Percentiles rank a stretch among this genome's conserved stretches.
phyloP scores from a whole-genome alignment of 140 eudicot species.

The Anethum foeniculum region DNA sequence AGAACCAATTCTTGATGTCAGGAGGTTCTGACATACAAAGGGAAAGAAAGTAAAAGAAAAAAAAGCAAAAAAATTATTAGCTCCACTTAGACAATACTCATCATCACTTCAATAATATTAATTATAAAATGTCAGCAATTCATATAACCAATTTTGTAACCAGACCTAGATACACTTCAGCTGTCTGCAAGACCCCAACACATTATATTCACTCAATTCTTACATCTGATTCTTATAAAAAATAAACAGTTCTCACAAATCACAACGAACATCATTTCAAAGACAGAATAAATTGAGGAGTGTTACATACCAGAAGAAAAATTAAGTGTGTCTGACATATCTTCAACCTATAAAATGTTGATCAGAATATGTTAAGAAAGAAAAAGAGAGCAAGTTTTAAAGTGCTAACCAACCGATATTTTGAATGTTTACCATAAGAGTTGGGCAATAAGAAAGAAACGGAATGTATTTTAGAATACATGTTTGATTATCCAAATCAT shows the following conservation, averaged over 20 bases:
- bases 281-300: neutral
- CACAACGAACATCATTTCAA: neutral
- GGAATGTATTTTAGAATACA: neutral
- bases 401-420: neutral
- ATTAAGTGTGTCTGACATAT: conserved; percentile 31
- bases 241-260: neutral
- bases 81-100: neutral
- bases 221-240: neutral
- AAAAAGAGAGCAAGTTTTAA: neutral
- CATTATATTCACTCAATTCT: neutral
- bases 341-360: conserved; percentile 30
- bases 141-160: no score
- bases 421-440: neutral
- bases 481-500: neutral
- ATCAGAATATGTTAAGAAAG: neutral
- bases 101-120: neutral
- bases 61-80: neutral
- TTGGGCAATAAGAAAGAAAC: neutral
- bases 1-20: conserved; percentile 57
- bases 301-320: conserved; percentile 48
- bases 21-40: conserved; percentile 50
- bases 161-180: neutral
- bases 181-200: neutral
- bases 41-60: neutral
- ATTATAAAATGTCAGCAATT: neutral